Evolutionary conservation across 345 rosid species (phyloP).

Genomic region (Linum tenue): DNA sequence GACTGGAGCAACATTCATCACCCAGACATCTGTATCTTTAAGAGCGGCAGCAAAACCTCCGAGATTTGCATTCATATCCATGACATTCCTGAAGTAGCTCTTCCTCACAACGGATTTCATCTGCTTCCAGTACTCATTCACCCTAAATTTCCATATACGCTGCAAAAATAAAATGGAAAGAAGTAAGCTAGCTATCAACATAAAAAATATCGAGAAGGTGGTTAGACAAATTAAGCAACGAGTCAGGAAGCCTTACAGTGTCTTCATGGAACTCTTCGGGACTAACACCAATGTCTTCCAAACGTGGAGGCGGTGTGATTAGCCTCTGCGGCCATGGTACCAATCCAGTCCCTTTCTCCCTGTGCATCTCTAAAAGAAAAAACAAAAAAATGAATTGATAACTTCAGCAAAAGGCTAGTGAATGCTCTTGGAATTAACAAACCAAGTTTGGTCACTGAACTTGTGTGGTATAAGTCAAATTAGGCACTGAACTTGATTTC

Average conservation of each 20-base stretch:
- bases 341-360: constrained; percentile 68
- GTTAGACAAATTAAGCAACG: neutral
- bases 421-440: too few species aligned
- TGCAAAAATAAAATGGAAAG: constrained; percentile 24
- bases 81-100: constrained; percentile 75
- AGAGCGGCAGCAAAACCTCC: constrained; percentile 94
- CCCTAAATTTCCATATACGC: constrained; percentile 80
- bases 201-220: neutral
- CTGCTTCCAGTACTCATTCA: constrained; percentile 80
- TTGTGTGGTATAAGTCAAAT: too few species aligned
- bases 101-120: constrained; percentile 68
- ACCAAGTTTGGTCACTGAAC: too few species aligned
- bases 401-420: neutral
- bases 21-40: constrained; percentile 77
- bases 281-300: constrained; percentile 68
- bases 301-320: constrained; percentile 61
- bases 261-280: constrained; percentile 64
- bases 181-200: constrained; percentile 7
- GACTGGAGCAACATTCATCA: constrained; percentile 90
- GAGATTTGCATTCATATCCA: constrained; percentile 94
- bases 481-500: too few species aligned
- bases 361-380: constrained; percentile 54
- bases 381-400: neutral
- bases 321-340: constrained; percentile 89
- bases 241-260: constrained; percentile 38